Evolutionary conservation across 805 yeast genomes (phyloP).

Genomic region (Deakozyma indianensis): DNA sequence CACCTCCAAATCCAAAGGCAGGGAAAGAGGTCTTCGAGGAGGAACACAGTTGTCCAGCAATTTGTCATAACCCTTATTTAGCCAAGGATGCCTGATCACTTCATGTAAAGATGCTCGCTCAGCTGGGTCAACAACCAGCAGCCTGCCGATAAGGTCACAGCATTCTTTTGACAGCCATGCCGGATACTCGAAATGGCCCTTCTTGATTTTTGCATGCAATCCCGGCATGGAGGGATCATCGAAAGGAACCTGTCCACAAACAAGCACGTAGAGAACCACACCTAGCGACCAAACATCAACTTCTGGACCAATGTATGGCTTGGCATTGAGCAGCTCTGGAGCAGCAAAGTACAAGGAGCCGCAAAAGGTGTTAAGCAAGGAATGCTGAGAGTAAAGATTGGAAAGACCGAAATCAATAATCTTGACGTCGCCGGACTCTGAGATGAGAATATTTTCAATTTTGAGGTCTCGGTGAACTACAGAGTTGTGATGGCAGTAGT

Average conservation of each 20-base stretch:
- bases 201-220: conserved; percentile 84
- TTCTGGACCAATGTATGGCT: conserved; percentile 91
- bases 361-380: conserved; percentile 80
- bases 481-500: conserved; percentile 84
- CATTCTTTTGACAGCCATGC: conserved; percentile 66
- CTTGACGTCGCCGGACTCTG: conserved; percentile 85
- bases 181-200: conserved; percentile 88
- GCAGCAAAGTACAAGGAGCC: conserved; percentile 98
- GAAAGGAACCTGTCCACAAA: conserved; percentile 96
- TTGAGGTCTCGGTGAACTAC: conserved; percentile 95
- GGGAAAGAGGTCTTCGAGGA: conserved; percentile 53
- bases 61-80: conserved; percentile 73
- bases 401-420: conserved; percentile 94
- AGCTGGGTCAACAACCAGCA: conserved; percentile 83
- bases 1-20: conserved; percentile 55
- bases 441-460: conserved; percentile 91
- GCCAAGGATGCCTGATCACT: conserved; percentile 86
- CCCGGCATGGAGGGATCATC: conserved; percentile 90
- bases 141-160: conserved; percentile 61
- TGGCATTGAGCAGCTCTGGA: conserved; percentile 85
- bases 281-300: conserved; percentile 99
- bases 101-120: conserved; percentile 69
- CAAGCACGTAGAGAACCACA: conserved; percentile 84
- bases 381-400: conserved; percentile 60
- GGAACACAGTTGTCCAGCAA: conserved; percentile 64